Evolutionary conservation across 2,329 filamentous ascomycete species (phyloP).

Genomic region (Alternaria alternata): DNA sequence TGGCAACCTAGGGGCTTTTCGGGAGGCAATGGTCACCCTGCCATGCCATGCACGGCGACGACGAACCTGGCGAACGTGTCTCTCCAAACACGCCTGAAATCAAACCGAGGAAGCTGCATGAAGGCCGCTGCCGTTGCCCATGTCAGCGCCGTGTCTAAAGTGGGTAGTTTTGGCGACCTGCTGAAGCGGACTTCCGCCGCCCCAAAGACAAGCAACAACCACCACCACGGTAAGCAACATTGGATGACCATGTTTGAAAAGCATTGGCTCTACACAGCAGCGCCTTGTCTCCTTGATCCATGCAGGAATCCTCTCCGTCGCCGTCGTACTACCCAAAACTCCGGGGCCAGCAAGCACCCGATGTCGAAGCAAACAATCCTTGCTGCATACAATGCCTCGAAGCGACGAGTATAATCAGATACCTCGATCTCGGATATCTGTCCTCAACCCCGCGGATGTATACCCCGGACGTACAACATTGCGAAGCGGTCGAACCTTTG

Average conservation of each 20-base stretch:
- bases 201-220: not conserved
- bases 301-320: slow-evolving; percentile 4
- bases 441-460: not conserved
- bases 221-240: not conserved
- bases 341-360: slow-evolving; percentile 10
- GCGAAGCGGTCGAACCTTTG: not conserved
- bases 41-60: not conserved
- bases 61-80: not conserved
- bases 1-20: not conserved
- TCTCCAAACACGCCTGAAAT: not conserved
- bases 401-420: not conserved
- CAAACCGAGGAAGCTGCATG: not conserved
- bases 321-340: slow-evolving; percentile 6
- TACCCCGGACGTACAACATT: not conserved
- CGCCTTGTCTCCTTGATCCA: not conserved
- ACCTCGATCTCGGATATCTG: not conserved
- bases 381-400: slow-evolving; percentile 7
- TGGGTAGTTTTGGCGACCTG: not conserved
- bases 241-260: not conserved
- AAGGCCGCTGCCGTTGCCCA: not conserved
- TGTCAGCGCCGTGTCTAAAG: not conserved
- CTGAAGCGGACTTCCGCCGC: not conserved
- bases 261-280: not conserved
- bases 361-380: slow-evolving; percentile 7
- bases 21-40: not conserved